A percentile compares a stretch with the other conserved stretches of the same genome.
Evolutionary conservation across 1,284 basidiomycete genomes (phyloP).

Genomic region (Meripilus lineatus): DNA sequence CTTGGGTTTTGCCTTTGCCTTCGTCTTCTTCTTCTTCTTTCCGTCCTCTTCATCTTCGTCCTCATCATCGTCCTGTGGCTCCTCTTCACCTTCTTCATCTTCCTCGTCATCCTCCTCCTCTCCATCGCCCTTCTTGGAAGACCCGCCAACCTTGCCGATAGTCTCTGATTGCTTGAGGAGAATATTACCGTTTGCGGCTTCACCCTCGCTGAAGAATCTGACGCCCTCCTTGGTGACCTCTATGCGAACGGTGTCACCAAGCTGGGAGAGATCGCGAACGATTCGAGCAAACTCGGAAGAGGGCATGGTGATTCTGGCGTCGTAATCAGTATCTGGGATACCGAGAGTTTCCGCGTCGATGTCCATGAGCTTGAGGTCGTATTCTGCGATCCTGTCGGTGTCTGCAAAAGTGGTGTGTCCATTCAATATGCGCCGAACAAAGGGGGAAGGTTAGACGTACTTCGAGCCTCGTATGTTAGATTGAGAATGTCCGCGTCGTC

Average conservation of each 20-base stretch:
- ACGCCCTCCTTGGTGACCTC: conserved; percentile 97
- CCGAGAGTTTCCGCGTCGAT: conserved; percentile 95
- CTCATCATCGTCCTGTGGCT: conserved; percentile 34
- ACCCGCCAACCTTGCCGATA: conserved; percentile 35
- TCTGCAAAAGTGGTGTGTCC: conserved; percentile 39
- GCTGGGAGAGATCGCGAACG: conserved; percentile 86
- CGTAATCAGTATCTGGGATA: conserved; percentile 99
- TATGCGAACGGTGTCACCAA: conserved; percentile 95
- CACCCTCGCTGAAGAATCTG: conserved; percentile 91
- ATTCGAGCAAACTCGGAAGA: conserved; percentile 89
- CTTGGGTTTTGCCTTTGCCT: conserved; percentile 41
- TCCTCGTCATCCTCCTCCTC: conserved; percentile 48
- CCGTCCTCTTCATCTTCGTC: conserved; percentile 45
- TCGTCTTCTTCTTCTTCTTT: conserved; percentile 32
- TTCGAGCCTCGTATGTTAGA: conserved; percentile 88
- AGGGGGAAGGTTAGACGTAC: conserved; percentile 41
- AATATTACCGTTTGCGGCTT: conserved; percentile 89
- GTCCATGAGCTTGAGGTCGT: conserved; percentile 99
- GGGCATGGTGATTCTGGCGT: conserved; percentile 88
- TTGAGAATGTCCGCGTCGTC: conserved; percentile 92
- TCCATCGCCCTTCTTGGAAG: too few relatives aligned
- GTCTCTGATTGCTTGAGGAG: conserved; percentile 72
- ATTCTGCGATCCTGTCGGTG: conserved; percentile 93
- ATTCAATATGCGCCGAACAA: conserved; percentile 12
- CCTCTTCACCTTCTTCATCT: conserved; percentile 36